Base-by-base conservation (phyloP, 1,284 basidiomycete genomes). In the Trametes pubescens region DNA sequence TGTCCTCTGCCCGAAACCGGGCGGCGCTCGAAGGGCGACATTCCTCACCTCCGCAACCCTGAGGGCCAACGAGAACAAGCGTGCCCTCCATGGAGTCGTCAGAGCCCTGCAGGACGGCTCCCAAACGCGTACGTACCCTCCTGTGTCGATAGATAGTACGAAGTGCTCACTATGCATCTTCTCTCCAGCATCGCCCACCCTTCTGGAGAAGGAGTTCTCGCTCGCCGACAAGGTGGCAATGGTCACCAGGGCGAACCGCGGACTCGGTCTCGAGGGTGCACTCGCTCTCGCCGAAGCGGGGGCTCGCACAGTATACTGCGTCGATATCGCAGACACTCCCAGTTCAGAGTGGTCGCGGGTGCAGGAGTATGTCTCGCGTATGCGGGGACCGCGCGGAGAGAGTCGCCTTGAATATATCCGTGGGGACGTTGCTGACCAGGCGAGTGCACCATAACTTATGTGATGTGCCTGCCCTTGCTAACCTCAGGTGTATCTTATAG, bases 181-280 rank as follows among this genome's bases (percentile, higher is more conserved):
- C 10, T 6, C 37, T 38, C 4, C 37, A 29, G 57, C 72, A 3
- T 57, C 62, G 1, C 65, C 71, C 16, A 72, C 74, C 37, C 59
- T 74, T 82, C 92, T 68, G 88, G 85, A 71, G 81, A 65, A 87
- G 62, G 92, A 93, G 72, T 94, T 95, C 78, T 83, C 86, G 14
- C 83, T 95, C 37, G 79, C 79, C 18, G 89, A 88, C 69, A 86
- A 90, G 14, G 91, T 92, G 10, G 89, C 86, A 32, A 80, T 95
- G 61, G 86, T 94, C 49, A 91, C 92, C 0, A 92, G 92, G 4
- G 93, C 83, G 2, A 92, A 91, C 69, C 83, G 93, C 48, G 93
- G 93, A 2, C 82, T 95, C 8, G 93, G 94, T 2, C 84, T 95
- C 40, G 92, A 93, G 76, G 89, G 92, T 84, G 91, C 92, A 22